phyloP scores from a whole-genome alignment of 2,329 filamentous ascomycete species.

The Colletotrichum higginsianum region DNA sequence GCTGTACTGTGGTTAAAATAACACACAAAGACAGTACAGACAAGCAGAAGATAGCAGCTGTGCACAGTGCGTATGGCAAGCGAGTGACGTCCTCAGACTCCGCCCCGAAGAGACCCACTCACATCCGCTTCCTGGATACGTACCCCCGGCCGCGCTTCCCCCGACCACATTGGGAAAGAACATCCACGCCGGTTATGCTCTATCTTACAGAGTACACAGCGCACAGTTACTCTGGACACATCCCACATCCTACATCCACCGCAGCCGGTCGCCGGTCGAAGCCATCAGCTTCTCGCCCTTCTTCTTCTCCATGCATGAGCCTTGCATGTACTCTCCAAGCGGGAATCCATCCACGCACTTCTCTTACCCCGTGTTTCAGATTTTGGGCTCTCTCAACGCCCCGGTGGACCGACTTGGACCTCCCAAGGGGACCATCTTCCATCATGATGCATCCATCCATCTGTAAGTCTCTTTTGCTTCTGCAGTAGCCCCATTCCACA shows the following conservation, averaged over 20 bases:
- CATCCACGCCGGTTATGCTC: not conserved
- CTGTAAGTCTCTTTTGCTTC: constrained; percentile 3
- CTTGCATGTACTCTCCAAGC: not conserved
- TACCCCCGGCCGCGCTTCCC: constrained; percentile 1
- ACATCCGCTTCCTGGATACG: not conserved
- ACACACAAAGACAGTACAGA: accelerated
- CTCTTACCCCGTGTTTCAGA: constrained; percentile 35
- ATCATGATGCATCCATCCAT: constrained; percentile 21
- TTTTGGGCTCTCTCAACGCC: constrained; percentile 27
- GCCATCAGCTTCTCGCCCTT: constrained; percentile 1
- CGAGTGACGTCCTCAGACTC: constrained; percentile 18
- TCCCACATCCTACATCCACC: constrained; percentile 5
- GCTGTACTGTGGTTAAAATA: not conserved
- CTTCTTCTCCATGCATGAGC: constrained; percentile 18
- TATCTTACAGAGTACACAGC: not conserved
- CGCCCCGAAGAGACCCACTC: constrained; percentile 4
- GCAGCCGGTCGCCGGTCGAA: not conserved
- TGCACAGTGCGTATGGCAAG: constrained; percentile 2
- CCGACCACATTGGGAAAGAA: not conserved
- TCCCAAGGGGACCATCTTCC: not conserved
- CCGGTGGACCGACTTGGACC: constrained; percentile 22
- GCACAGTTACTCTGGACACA: not conserved
- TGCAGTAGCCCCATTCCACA: constrained; percentile 18
- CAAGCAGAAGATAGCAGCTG: accelerated
- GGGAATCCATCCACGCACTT: constrained; percentile 4